These are phyloP conservation scores for Ceratocystis destructans DNA, from an alignment of 2,329 filamentous ascomycete genomes.

Conservation along the genomic window DNA sequence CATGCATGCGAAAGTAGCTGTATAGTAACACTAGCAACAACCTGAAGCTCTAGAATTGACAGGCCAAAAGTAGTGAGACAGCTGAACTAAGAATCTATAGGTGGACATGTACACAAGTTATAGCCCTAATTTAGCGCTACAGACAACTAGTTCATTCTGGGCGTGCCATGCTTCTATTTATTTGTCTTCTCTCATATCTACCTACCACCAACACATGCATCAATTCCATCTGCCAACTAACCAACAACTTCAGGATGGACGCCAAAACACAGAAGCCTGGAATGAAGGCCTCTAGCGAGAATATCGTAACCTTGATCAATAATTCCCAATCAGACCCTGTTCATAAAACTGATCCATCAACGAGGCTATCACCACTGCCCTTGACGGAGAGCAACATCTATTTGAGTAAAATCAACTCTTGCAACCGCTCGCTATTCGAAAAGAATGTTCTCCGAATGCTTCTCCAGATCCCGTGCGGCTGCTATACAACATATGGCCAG, in stretches of 20 bases:
- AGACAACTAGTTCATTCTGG: too few relatives aligned
- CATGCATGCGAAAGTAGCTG: too few relatives aligned
- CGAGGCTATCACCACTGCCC: neutral
- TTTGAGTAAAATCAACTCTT: constrained; percentile 33
- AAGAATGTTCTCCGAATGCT: constrained; percentile 56
- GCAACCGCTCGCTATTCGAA: constrained; percentile 40
- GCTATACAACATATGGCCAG: constrained; percentile 64
- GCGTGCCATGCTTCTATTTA: neutral
- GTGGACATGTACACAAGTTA: neutral
- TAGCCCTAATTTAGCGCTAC: neutral
- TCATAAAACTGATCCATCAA: neutral
- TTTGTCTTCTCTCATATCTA: neutral
- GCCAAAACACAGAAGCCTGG: neutral
- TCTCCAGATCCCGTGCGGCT: constrained; percentile 61
- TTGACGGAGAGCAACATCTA: constrained; percentile 28
- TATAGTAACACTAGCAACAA: neutral
- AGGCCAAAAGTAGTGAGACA: neutral
- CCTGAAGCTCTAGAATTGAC: neutral
- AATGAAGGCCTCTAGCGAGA: neutral
- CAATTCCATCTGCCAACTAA: neutral
- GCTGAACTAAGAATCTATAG: too few relatives aligned
- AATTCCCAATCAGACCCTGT: neutral
- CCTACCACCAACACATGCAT: neutral
- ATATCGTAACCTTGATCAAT: neutral
- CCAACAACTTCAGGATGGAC: neutral